Evolutionary conservation across 2,329 filamentous ascomycete genomes (phyloP).

Genomic region (Xylariaceae sp.): DNA sequence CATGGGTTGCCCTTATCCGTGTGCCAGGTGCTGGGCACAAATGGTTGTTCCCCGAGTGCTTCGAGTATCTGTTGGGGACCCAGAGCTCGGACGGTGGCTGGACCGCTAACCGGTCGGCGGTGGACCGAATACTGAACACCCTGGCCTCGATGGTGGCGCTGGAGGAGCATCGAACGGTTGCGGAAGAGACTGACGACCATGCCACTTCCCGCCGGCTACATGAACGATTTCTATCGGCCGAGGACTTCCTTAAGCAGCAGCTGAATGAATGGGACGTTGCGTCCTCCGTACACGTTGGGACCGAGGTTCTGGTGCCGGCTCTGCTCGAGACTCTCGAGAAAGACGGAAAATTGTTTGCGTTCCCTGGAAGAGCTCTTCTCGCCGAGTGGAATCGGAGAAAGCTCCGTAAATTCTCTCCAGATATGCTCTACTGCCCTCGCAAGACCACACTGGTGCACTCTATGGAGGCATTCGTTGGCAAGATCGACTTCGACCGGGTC

Average conservation of each 20-base stretch:
- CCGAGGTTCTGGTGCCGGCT: slow-evolving; percentile 1
- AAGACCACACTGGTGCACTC: slow-evolving; percentile 28
- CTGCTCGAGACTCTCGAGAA: not conserved
- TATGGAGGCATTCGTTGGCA: slow-evolving; percentile 33
- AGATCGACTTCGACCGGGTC: slow-evolving; percentile 31
- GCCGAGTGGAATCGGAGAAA: not conserved
- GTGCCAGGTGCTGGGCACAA: too few relatives aligned
- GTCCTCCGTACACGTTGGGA: too few relatives aligned
- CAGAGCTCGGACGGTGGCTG: not conserved
- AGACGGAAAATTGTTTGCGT: not conserved
- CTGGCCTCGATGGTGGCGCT: not conserved
- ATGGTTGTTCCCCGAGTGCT: not conserved
- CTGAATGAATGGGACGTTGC: too few relatives aligned
- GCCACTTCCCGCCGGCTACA: too few relatives aligned
- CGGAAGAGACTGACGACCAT: too few relatives aligned
- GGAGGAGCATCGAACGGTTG: too few relatives aligned
- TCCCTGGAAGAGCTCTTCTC: not conserved
- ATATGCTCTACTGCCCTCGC: not conserved
- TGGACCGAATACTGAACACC: not conserved
- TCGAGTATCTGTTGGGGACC: not conserved
- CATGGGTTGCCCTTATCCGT: too few relatives aligned
- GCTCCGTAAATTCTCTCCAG: slow-evolving; percentile 1
- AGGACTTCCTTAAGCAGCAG: too few relatives aligned
- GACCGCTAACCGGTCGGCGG: not conserved
- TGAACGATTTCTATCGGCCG: too few relatives aligned